Base-by-base conservation (phyloP, 78 protist genomes). In the Speleostelium caveatum region DNA sequence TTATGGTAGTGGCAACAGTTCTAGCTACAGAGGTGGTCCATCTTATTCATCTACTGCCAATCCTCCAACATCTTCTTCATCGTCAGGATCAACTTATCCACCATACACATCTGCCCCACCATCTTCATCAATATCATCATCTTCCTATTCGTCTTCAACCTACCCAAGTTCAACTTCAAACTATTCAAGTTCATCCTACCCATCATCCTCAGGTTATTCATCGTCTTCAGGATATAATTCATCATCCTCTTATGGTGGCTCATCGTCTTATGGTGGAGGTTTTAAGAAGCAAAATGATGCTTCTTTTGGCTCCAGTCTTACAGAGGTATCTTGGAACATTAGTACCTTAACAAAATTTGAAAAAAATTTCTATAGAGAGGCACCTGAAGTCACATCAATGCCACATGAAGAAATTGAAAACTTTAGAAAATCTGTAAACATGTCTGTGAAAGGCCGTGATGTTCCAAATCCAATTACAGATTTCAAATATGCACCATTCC, bases 331-430 rank as follows among this genome's bases (percentile, higher is more conserved):
- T 12, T 89, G 87, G 88, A 77, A 75, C 22, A 5, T 63, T 0
- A 32, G 45, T 21, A 21, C n/a, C 33, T 24, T 89, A 7, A 26
- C 87, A 22, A 89, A 72, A 65, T 89, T 89, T 61, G 87, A 75
- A 38, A 92, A 92, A 86, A 92, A 72, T 62, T 92, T 92, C 65
- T 92, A 92, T 71, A 68, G 41, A 1, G 95, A 92, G 30, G 74
- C 45, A 30, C 42, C 41, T 22, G 83, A 77, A 12, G 75, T 92
- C 12, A 8, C 66, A 0, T 21, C 49, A 10, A 72, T 73, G 53
- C 33, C 79, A 17, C 60, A 28, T 5, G 78, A 75, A 6, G 86
- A 73, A 30, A 36, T 75, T 6, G 86, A 85, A 26, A 24, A 38
- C 17, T 92, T 42, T 33, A 73, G 95, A 76, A 30, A 3, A 65